Evolutionary conservation across 225 moss, liverwort and hornwort species (phyloP), one percentile per base, ranked within the genome.

Genomic region (Pleurozium schreberi): DNA sequence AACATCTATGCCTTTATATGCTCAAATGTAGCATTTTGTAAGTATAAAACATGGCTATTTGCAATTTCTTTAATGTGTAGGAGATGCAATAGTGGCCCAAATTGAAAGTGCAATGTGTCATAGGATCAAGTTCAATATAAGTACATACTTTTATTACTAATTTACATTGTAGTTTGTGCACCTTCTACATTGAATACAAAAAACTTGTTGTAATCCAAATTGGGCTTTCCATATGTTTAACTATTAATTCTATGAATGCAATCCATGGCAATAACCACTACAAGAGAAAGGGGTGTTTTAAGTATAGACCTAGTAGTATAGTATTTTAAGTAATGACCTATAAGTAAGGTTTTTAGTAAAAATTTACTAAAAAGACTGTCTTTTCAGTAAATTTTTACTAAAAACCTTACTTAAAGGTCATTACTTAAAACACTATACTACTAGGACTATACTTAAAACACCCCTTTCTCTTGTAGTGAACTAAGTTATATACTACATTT

Each of bases 81-180:
- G 10, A 43, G 43, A 42, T 43, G 27, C 16, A 43, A 27, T 71
- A 43, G 9, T 15, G 7, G 43, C 17, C 17, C 1, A 73, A 71
- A 73, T 45, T 73, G 2, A 14, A 30, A 73, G 30, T 30, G 10
- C 0, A 2, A 45, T 30, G 2, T 18, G 1, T 45, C 6, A 30
- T 73, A 18, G 18, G 30, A 45, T 30, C 1, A 0, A 0, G 1
- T 3, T 43, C 28, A 43, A 71, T 1, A 28, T 27, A 10, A 28
- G 27, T 43, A 71, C 1, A 28, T 27, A 27, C 3, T 43, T 43
- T 71, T 5, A 71, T 70, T 27, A 43, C 9, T 43, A 26, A 0
- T 2, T 0, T 43, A 5, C 16, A 71, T 5, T 71, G 18, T 15
- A 42, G 42, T 42, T 26, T 1, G 9, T 69, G 3, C 14, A 69